A percentile compares a stretch with the other conserved stretches of the same genome.
Conservation (phyloP, 106 monocot species). For the Dioscorea alata region DNA sequence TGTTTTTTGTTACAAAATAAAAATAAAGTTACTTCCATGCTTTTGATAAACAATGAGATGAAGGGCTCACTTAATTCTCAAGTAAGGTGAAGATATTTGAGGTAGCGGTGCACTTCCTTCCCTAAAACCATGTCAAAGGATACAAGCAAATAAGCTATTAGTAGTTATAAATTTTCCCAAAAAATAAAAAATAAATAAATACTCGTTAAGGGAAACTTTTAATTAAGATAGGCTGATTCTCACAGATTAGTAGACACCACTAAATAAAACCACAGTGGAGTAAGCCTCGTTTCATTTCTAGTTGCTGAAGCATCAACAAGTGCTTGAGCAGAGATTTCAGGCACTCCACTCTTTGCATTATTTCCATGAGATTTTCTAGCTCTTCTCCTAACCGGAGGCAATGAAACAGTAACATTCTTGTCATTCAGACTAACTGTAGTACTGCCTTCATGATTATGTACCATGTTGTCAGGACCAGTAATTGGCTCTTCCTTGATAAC, state of each 20-base stretch:
- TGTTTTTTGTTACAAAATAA: not conserved
- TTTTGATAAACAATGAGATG: not conserved
- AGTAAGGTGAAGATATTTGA: conserved; percentile 42
- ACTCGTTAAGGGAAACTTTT: not conserved
- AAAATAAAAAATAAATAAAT: not conserved
- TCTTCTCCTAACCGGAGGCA: conserved; percentile 8
- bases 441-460: conserved; percentile 17
- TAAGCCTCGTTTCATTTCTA: conserved; percentile 28
- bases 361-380: conserved; percentile 24
- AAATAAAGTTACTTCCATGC: not conserved
- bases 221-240: conserved; percentile 7
- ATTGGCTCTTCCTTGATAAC: conserved; percentile 37
- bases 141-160: too few species aligned
- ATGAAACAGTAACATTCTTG: conserved; percentile 9
- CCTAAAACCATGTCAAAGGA: conserved; percentile 15
- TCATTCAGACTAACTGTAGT: conserved; percentile 25
- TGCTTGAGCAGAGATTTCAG: conserved; percentile 34
- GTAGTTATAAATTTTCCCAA: conserved; percentile 1
- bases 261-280: conserved; percentile 61
- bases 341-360: conserved; percentile 28
- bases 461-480: conserved; percentile 21
- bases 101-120: conserved; percentile 31
- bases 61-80: conserved; percentile 60
- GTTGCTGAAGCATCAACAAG: conserved; percentile 39
- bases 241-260: conserved; percentile 39